Conservation (phyloP, 2,329 filamentous ascomycete genomes). For the Zymoseptoria passerinii region DNA sequence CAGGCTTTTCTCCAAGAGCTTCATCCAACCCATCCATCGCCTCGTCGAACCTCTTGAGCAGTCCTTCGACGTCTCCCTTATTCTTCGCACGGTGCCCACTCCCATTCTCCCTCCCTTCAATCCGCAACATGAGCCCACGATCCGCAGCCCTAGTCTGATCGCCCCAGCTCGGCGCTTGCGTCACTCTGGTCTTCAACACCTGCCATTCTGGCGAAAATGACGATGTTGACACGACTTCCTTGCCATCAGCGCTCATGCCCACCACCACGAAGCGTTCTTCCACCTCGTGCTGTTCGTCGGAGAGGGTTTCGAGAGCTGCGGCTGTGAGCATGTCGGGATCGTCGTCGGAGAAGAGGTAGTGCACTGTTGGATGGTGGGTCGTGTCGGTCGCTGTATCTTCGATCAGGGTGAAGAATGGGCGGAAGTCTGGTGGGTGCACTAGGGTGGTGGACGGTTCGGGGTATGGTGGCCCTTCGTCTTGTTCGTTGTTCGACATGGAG, state of each 20-base stretch:
- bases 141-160: conserved; percentile 34
- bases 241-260: conserved; percentile 42
- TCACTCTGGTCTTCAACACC: conserved; percentile 46
- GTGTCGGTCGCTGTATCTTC: conserved; percentile 65
- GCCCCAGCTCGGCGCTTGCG: conserved; percentile 56
- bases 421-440: conserved; percentile 46
- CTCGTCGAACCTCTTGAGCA: conserved; percentile 32
- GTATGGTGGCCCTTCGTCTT: conserved; percentile 14
- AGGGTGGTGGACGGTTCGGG: conserved; percentile 13
- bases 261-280: conserved; percentile 51
- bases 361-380: conserved; percentile 74
- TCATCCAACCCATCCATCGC: conserved; percentile 29
- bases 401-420: conserved; percentile 78
- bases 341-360: conserved; percentile 91
- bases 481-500: neutral
- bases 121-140: conserved; percentile 51
- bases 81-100: conserved; percentile 27
- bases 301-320: conserved; percentile 49
- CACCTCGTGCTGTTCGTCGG: conserved; percentile 34
- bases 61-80: conserved; percentile 30
- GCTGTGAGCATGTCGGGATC: conserved; percentile 68
- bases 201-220: conserved; percentile 71
- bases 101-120: conserved; percentile 44
- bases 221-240: conserved; percentile 56
- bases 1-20: conserved; percentile 20